These are phyloP conservation scores for Bathelium albidoporum DNA, from an alignment of 495 filamentous ascomycete genomes.

Conservation along the genomic window DNA sequence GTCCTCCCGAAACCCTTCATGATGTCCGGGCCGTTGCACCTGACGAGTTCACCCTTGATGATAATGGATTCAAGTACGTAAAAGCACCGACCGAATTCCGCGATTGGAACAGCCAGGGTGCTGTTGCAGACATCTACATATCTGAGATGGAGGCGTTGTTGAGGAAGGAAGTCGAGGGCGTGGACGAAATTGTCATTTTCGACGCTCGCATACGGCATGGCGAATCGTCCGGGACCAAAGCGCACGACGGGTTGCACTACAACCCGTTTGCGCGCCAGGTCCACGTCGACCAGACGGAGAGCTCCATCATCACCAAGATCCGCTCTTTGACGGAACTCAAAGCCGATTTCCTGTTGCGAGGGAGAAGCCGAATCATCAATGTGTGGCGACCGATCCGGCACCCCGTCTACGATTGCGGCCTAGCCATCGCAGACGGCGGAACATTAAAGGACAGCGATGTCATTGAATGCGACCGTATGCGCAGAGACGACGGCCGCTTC, in stretches of 20 bases:
- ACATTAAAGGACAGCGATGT: slow-evolving; percentile 13
- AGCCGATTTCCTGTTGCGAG: slow-evolving; percentile 12
- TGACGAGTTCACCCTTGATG: slow-evolving; percentile 13
- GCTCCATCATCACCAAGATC: slow-evolving; percentile 14
- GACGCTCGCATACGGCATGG: slow-evolving; percentile 14
- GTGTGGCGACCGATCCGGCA: slow-evolving; percentile 19
- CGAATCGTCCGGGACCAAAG: slow-evolving; percentile 4
- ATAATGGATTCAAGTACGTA: slow-evolving; percentile 18
- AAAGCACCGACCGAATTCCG: slow-evolving; percentile 9
- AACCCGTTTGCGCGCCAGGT: slow-evolving; percentile 19
- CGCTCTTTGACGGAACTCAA: slow-evolving; percentile 13
- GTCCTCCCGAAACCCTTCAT: slow-evolving; percentile 9
- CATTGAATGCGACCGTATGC: slow-evolving; percentile 15
- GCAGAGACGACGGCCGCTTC: slow-evolving; percentile 11
- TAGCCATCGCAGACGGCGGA: slow-evolving; percentile 16
- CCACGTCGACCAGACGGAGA: slow-evolving; percentile 16
- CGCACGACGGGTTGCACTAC: slow-evolving; percentile 13
- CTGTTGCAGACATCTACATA: slow-evolving; percentile 11
- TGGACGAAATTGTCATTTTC: slow-evolving; percentile 18
- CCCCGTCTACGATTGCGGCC: slow-evolving; percentile 16
- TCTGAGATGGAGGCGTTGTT: slow-evolving; percentile 15
- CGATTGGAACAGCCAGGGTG: slow-evolving; percentile 13
- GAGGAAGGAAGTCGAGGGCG: slow-evolving; percentile 13
- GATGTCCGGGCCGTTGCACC: slow-evolving; percentile 11
- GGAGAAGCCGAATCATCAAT: slow-evolving; percentile 17